Evolutionary conservation across 345 rosid species (phyloP).

Genomic region (Schrenkiella parvula): DNA sequence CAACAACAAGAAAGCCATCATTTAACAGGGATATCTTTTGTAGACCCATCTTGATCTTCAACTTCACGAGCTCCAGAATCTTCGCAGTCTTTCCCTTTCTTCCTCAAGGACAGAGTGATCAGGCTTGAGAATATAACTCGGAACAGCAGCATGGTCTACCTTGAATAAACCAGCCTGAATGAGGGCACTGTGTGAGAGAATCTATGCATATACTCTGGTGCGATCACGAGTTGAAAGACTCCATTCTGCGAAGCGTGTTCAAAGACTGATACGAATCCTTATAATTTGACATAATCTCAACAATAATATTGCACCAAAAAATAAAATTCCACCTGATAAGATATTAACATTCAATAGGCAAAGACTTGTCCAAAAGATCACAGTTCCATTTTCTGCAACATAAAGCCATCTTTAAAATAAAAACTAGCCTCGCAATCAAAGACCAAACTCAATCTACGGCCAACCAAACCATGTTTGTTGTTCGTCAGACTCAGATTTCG

Average conservation of each 20-base stretch:
- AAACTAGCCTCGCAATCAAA: neutral
- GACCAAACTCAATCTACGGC: neutral
- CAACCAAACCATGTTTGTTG: neutral
- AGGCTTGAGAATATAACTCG: neutral
- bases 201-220: constrained; percentile 38
- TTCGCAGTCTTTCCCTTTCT: neutral
- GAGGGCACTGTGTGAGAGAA: constrained; percentile 73
- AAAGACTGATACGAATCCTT: constrained; percentile 63
- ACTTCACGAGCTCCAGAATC: constrained; percentile 1
- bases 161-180: constrained; percentile 45
- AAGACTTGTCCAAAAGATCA: neutral
- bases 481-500: constrained; percentile 30
- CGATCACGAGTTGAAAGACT: constrained; percentile 30
- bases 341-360: neutral
- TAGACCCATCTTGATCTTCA: too few species aligned
- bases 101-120: neutral
- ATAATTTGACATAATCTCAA: neutral
- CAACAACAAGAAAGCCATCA: too few species aligned
- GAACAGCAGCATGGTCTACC: constrained; percentile 66
- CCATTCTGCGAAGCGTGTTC: constrained; percentile 29
- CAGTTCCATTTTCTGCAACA: neutral
- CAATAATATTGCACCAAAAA: neutral
- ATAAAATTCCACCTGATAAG: neutral
- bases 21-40: neutral
- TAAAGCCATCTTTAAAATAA: neutral